Evolutionary conservation across 306 rosid species (phyloP).

Genomic region (Clitoria ternatea): DNA sequence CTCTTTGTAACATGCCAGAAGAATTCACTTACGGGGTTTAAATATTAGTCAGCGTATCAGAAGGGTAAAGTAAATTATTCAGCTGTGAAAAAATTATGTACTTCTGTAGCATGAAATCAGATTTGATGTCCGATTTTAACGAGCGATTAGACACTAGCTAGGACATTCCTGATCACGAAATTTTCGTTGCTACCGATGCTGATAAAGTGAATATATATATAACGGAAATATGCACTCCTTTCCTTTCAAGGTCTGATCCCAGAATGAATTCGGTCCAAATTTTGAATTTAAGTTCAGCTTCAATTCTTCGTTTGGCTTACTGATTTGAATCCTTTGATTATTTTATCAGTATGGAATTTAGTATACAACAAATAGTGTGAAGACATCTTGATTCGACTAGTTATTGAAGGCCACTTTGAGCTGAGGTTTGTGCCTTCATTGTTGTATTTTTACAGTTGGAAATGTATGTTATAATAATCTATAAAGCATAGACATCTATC

Average conservation of each 20-base stretch:
- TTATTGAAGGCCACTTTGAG: too few relatives aligned
- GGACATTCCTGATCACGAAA: neutral
- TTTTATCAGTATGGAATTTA: too few relatives aligned
- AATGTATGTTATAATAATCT: too few relatives aligned
- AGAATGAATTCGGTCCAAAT: neutral
- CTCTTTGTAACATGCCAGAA: slow-evolving; percentile 60
- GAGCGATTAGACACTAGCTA: neutral
- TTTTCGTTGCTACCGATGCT: neutral
- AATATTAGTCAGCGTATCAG: neutral
- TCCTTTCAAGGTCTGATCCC: neutral
- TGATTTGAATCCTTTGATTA: neutral
- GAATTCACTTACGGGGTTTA: slow-evolving; percentile 39
- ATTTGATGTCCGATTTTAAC: neutral
- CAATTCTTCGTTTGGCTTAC: neutral
- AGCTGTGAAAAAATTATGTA: neutral
- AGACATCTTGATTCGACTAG: too few relatives aligned
- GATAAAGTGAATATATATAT: neutral
- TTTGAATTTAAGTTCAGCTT: neutral
- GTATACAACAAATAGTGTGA: too few relatives aligned
- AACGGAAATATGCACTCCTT: neutral
- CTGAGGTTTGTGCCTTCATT: too few relatives aligned
- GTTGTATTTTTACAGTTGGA: too few relatives aligned
- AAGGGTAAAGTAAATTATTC: neutral
- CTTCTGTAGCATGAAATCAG: neutral
- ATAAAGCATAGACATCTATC: too few relatives aligned